Evolutionary conservation across 257 asterid species (phyloP).

Genomic region (Penstemon eatonii): DNA sequence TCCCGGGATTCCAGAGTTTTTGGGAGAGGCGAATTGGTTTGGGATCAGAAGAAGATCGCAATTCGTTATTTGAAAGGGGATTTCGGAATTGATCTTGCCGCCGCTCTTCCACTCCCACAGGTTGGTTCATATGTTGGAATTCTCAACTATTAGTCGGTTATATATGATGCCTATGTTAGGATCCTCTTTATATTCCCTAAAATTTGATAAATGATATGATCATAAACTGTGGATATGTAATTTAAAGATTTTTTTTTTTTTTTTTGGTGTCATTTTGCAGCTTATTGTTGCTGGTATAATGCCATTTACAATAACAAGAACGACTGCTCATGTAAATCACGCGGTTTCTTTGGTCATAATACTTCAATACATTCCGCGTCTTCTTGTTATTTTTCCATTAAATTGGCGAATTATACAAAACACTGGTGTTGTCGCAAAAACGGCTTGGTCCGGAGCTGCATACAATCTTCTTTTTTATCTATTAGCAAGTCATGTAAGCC

Average conservation of each 20-base stretch:
- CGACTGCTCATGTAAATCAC: constrained; percentile 62
- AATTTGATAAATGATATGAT: too few relatives aligned
- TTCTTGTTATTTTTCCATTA: constrained; percentile 71
- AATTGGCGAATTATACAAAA: constrained; percentile 62
- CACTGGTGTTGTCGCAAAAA: constrained; percentile 81
- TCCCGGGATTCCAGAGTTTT: constrained; percentile 69
- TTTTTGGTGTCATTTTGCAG: constrained; percentile 37
- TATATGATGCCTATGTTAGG: too few relatives aligned
- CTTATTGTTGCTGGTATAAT: constrained; percentile 65
- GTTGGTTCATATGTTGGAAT: constrained; percentile 25
- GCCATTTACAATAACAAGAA: constrained; percentile 43
- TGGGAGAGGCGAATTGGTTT: constrained; percentile 83
- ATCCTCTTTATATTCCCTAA: too few relatives aligned
- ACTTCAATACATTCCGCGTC: constrained; percentile 78
- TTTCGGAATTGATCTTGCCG: constrained; percentile 72
- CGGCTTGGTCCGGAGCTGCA: constrained; percentile 95
- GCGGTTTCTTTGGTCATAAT: constrained; percentile 68
- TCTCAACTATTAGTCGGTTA: too few relatives aligned
- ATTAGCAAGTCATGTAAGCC: constrained; percentile 82
- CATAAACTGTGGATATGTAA: background rate
- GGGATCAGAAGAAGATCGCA: constrained; percentile 57
- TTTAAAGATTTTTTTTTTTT: background rate
- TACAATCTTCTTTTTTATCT: constrained; percentile 76
- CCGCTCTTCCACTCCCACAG: constrained; percentile 95
- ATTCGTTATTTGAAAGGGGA: constrained; percentile 54